Conservation (phyloP, 768 basidiomycete genomes). For the Leccinum pellstonianum region DNA sequence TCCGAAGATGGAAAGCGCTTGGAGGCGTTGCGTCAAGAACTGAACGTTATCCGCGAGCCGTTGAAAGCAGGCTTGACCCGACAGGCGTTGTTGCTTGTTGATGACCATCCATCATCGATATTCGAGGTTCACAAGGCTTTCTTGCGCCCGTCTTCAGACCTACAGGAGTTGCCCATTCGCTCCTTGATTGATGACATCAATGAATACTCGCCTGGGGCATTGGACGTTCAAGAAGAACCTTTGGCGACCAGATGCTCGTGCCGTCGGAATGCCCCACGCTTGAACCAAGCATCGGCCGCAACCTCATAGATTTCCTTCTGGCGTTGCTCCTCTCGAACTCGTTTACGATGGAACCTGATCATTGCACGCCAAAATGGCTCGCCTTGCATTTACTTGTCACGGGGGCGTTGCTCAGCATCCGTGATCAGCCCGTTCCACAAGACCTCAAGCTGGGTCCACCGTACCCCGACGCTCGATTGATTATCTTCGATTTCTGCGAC, state of each 20-base stretch:
- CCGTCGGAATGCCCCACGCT: constrained; percentile 71
- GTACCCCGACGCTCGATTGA: constrained; percentile 57
- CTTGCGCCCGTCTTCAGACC: constrained; percentile 55
- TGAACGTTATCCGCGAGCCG: constrained; percentile 65
- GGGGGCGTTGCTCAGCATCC: constrained; percentile 75
- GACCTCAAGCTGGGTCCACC: constrained; percentile 58
- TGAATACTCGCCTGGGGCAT: constrained; percentile 59
- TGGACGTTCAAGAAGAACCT: constrained; percentile 71
- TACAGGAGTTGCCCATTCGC: constrained; percentile 64
- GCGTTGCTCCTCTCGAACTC: constrained; percentile 62
- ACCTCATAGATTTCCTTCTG: constrained; percentile 67
- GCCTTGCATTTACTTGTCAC: constrained; percentile 81
- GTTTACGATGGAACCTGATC: constrained; percentile 49
- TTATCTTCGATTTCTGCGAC: constrained; percentile 75
- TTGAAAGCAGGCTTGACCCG: constrained; percentile 63
- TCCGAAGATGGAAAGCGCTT: constrained; percentile 41
- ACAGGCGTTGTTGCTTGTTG: constrained; percentile 75
- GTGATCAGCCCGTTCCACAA: constrained; percentile 65
- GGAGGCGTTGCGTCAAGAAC: constrained; percentile 63
- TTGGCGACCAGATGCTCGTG: constrained; percentile 81
- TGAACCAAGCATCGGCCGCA: constrained; percentile 50
- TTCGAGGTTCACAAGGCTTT: constrained; percentile 88
- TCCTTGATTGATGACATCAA: constrained; percentile 78
- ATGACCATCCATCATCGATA: constrained; percentile 82
- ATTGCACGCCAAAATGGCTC: constrained; percentile 78